Evolutionary conservation across 225 moss, liverwort and hornwort species (phyloP).

Genomic region (Physcomitrium patens): DNA sequence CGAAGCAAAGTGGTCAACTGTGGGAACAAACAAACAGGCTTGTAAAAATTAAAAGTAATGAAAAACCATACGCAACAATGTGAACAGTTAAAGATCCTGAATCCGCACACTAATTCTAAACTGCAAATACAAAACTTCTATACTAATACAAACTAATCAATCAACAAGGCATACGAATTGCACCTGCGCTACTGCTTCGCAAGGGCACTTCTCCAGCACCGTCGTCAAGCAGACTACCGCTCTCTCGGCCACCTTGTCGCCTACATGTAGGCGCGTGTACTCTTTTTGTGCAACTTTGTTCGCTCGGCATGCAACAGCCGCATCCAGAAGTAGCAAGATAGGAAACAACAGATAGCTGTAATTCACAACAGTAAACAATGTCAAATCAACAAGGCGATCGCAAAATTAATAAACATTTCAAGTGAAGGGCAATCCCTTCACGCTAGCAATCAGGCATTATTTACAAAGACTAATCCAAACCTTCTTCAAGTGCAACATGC

Average conservation of each 20-base stretch:
- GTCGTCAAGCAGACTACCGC: conserved; percentile 62
- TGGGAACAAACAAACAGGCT: conserved; percentile 14
- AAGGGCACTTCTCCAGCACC: conserved; percentile 68
- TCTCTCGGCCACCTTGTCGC: conserved; percentile 80
- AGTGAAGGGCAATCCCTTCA: conserved; percentile 3
- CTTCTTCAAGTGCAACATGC: background rate
- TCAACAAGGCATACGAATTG: conserved; percentile 12
- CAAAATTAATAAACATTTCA: background rate
- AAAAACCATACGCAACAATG: background rate
- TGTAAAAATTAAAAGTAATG: background rate
- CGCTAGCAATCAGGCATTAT: background rate
- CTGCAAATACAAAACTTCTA: background rate
- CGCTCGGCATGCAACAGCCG: conserved; percentile 67
- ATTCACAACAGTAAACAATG: conserved; percentile 11
- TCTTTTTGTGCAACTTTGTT: conserved; percentile 35
- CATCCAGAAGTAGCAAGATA: conserved; percentile 76
- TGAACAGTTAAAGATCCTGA: background rate
- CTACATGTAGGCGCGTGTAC: conserved; percentile 47
- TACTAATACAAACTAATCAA: background rate
- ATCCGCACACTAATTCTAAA: background rate
- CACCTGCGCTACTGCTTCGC: conserved; percentile 77
- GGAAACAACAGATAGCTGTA: conserved; percentile 88
- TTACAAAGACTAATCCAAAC: conserved; percentile 3
- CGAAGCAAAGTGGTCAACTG: conserved; percentile 71
- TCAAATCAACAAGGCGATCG: conserved; percentile 7